Evolutionary conservation across 495 filamentous ascomycete genomes (phyloP).

Genomic region (Penicillium arizonense): DNA sequence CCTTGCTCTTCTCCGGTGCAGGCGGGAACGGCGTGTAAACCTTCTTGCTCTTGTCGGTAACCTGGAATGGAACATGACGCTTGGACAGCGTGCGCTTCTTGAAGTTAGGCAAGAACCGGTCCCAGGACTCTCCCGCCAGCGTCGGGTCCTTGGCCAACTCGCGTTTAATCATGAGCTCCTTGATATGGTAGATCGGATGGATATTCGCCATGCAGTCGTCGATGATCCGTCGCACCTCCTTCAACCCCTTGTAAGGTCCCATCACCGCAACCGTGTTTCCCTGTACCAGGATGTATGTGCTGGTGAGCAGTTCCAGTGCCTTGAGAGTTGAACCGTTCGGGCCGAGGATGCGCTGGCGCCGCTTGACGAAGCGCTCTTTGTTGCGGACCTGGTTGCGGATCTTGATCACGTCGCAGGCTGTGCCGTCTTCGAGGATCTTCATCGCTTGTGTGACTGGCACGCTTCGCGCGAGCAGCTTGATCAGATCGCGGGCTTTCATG

Average conservation of each 20-base stretch:
- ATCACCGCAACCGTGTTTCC: constrained; percentile 93
- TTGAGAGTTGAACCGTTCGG: constrained; percentile 84
- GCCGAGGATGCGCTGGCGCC: constrained; percentile 87
- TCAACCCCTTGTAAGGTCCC: constrained; percentile 88
- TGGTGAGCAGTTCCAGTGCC: constrained; percentile 90
- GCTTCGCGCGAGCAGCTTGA: constrained; percentile 86
- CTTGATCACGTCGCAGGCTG: constrained; percentile 93
- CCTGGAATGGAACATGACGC: constrained; percentile 76
- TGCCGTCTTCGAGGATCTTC: constrained; percentile 88
- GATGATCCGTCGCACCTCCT: constrained; percentile 85
- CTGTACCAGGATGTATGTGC: constrained; percentile 93
- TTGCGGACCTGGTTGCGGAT: constrained; percentile 86
- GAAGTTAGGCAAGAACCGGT: constrained; percentile 95
- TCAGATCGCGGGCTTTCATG: constrained; percentile 89
- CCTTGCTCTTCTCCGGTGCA: constrained; percentile 89
- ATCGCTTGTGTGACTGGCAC: constrained; percentile 87
- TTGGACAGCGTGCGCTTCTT: constrained; percentile 92
- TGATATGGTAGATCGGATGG: constrained; percentile 91
- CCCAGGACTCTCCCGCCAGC: constrained; percentile 85
- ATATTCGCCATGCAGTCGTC: constrained; percentile 98
- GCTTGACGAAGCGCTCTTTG: constrained; percentile 96
- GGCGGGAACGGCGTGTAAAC: constrained; percentile 78
- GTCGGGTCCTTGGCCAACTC: constrained; percentile 95
- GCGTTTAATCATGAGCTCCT: constrained; percentile 98
- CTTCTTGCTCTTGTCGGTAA: constrained; percentile 94